Percentiles rank a stretch among this genome's conserved stretches.
Conservation (phyloP, 345 rosid genomes). For the Eutrema japonicum region DNA sequence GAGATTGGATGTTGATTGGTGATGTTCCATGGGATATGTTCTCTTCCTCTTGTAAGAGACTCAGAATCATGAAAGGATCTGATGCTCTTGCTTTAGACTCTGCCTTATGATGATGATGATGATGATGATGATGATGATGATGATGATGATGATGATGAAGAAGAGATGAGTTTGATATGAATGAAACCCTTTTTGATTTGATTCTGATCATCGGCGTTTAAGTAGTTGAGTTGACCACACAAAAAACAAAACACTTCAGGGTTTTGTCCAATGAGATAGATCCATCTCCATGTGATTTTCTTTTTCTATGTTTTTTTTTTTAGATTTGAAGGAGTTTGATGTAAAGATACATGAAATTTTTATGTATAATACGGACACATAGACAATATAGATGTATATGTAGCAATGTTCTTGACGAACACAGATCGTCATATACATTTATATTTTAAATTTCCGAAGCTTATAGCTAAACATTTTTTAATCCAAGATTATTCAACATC, state of each 20-base stretch:
- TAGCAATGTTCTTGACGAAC: constrained; percentile 32
- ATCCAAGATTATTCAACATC: neutral
- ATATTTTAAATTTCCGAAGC: neutral
- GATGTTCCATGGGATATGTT: constrained; percentile 90
- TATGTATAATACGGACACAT: constrained; percentile 35
- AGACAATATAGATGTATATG: constrained; percentile 15
- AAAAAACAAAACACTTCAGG: constrained; percentile 18
- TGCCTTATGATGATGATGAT: constrained; percentile 30
- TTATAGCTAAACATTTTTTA: neutral
- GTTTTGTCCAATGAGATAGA: constrained; percentile 32
- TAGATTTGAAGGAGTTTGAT: constrained; percentile 28
- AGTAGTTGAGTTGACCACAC: constrained; percentile 34
- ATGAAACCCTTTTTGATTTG: constrained; percentile 43
- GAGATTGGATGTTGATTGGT: constrained; percentile 84
- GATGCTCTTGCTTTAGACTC: constrained; percentile 49
- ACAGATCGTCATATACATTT: neutral
- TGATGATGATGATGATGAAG: neutral
- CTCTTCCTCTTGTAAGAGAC: constrained; percentile 59
- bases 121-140: constrained; percentile 16
- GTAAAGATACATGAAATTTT: constrained; percentile 42
- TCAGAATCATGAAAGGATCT: constrained; percentile 64
- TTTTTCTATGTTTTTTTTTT: neutral
- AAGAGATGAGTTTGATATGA: constrained; percentile 12
- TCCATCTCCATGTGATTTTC: constrained; percentile 19
- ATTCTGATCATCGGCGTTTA: constrained; percentile 30